Evolutionary conservation across 176 grass and related monocot genomes (phyloP).

Genomic region (Avena sativa): DNA sequence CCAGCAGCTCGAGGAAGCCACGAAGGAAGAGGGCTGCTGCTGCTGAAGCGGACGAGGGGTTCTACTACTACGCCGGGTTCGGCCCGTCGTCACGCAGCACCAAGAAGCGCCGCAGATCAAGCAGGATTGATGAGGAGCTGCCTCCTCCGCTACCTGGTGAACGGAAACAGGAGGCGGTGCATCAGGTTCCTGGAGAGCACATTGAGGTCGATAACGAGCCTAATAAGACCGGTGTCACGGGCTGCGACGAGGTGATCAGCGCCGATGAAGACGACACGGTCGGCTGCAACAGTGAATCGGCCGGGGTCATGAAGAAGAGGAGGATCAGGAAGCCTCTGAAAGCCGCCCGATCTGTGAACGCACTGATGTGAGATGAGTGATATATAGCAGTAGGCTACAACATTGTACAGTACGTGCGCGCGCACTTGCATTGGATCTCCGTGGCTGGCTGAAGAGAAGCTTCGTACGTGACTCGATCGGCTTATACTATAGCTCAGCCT

Average conservation of each 20-base stretch:
- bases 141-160: neutral
- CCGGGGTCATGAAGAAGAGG: neutral
- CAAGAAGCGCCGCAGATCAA: conserved; percentile 50
- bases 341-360: conserved; percentile 55
- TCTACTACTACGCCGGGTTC: conserved; percentile 40
- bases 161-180: neutral
- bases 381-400: no score
- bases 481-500: no score
- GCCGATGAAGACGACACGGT: neutral
- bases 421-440: no score
- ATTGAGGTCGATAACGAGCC: neutral
- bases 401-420: neutral
- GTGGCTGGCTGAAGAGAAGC: no score
- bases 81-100: conserved; percentile 6
- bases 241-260: conserved; percentile 41
- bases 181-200: neutral
- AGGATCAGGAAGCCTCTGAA: conserved; percentile 54
- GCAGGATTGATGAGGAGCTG: neutral
- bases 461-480: no score
- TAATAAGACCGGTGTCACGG: neutral
- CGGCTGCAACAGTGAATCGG: neutral
- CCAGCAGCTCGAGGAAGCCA: conserved; percentile 3
- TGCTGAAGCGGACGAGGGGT: neutral
- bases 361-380: conserved; percentile 31
- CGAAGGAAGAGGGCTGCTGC: conserved; percentile 26